A percentile compares a stretch with the other conserved stretches of the same genome.
phyloP scores from a whole-genome alignment of 169 alveolate species.

The Perkinsus olseni region DNA sequence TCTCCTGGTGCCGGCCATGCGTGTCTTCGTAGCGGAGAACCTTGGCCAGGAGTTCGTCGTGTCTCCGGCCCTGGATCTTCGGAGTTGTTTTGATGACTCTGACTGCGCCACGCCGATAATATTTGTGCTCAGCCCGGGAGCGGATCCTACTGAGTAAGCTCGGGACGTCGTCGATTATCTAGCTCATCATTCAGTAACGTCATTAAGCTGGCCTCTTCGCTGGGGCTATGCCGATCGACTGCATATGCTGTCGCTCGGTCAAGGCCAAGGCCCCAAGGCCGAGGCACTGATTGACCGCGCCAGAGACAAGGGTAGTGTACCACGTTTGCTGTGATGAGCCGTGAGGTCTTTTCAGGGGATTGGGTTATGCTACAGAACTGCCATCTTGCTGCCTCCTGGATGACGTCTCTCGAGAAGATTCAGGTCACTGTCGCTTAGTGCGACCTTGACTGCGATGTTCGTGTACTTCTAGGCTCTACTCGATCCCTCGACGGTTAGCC shows the following conservation, averaged over 20 bases:
- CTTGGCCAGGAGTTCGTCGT: conserved; percentile 67
- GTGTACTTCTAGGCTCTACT: background rate
- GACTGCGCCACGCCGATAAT: conserved; percentile 75
- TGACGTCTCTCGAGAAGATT: conserved; percentile 80
- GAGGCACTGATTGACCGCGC: conserved; percentile 67
- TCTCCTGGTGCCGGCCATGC: conserved; percentile 52
- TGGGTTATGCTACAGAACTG: conserved; percentile 79
- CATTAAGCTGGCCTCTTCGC: conserved; percentile 63
- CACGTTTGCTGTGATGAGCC: conserved; percentile 14
- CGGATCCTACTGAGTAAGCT: conserved; percentile 74
- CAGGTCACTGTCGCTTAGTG: conserved; percentile 34
- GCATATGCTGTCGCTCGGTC: conserved; percentile 79
- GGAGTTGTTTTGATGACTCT: conserved; percentile 72
- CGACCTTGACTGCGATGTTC: too few species aligned
- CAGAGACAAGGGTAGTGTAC: conserved; percentile 66
- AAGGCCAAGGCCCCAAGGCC: conserved; percentile 86
- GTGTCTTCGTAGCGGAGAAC: conserved; percentile 47
- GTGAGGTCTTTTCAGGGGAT: conserved; percentile 19
- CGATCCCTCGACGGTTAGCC: background rate
- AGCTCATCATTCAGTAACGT: conserved; percentile 18
- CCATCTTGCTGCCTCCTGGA: conserved; percentile 84
- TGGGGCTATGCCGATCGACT: conserved; percentile 57
- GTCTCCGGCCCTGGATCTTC: conserved; percentile 79
- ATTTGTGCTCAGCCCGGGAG: conserved; percentile 85
- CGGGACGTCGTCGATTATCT: background rate